Percentiles rank a stretch among this genome's conserved stretches.
phyloP scores from a whole-genome alignment of 352 stramenopile genomes.

The Thraustotheca clavata region DNA sequence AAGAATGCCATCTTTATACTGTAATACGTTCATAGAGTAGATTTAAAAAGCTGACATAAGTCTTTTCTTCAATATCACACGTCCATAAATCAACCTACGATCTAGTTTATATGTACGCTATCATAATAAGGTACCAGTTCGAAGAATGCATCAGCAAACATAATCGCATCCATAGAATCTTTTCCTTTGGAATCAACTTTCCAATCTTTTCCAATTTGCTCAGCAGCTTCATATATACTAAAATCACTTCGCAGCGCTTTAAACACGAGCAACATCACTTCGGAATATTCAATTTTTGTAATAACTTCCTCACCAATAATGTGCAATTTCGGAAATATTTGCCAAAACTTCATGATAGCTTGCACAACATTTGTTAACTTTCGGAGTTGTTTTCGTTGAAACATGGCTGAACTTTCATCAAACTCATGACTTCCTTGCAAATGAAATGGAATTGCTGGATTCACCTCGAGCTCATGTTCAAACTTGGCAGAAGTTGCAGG shows the following conservation, averaged over 20 bases:
- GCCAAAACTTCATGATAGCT: slow-evolving; percentile 55
- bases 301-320: slow-evolving; percentile 21
- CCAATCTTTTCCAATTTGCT: slow-evolving; percentile 72
- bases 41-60: slow-evolving; percentile 58
- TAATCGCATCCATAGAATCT: slow-evolving; percentile 39
- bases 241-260: slow-evolving; percentile 71
- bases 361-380: slow-evolving; percentile 35
- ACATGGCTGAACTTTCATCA: slow-evolving; percentile 49
- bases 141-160: slow-evolving; percentile 62
- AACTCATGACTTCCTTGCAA: slow-evolving; percentile 60
- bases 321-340: slow-evolving; percentile 27
- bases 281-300: slow-evolving; percentile 44
- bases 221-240: slow-evolving; percentile 38
- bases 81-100: slow-evolving; percentile 58
- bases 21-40: slow-evolving; percentile 58
- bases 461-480: slow-evolving; percentile 45
- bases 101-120: not conserved
- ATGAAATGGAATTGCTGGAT: slow-evolving; percentile 53
- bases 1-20: slow-evolving; percentile 1
- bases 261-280: slow-evolving; percentile 69
- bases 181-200: slow-evolving; percentile 61
- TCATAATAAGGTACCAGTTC: slow-evolving; percentile 31
- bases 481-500: slow-evolving; percentile 48
- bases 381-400: slow-evolving; percentile 40
- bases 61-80: slow-evolving; percentile 58